Evolutionary conservation across 768 basidiomycete species (phyloP), one percentile per base, ranked within the genome.

Genomic region (Lentinula raphanica): DNA sequence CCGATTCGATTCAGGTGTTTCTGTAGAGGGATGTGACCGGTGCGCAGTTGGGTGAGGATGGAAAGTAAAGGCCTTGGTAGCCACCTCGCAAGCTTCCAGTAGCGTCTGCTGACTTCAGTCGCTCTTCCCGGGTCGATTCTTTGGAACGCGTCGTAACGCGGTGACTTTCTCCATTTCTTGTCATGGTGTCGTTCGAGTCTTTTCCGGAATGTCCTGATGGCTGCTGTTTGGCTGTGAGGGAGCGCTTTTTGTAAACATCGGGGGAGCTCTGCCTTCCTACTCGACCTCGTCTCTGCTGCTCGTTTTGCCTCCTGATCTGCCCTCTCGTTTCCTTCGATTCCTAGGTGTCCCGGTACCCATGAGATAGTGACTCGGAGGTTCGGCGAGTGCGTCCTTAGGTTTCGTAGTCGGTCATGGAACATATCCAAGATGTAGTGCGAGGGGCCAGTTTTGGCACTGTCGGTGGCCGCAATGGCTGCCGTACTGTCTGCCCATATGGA

Each of bases 31-130:
- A 56, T 58, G 49, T 74, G 73, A 1, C 69, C 68, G 1, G 67
- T 69, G 8, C 70, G 58, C 2, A 75, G 67, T 49, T 74, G 72
- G 29, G 68, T 58, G 8, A 73, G 61, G 1, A 69, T 5, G 2
- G 54, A 49, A 15, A 63, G 59, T 17, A 67, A 62, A 6, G 44
- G 28, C 5, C 64, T 53, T 0, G 63, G 64, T 8, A 67, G 40
- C 9, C 17, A 6, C 4, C 49, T 9, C 4, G 49, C n/a, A 28
- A 50, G 49, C n/a, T 50, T 50, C 49, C 44, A 45, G 45, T 49
- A 38, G 5, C 21, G 8, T 23, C 36, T 7, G 40, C 36, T 44
- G 35, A 13, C 19, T 15, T 5, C 23, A 8, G 54, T 38, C 4
- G 54, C 29, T 3, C 5, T n/a, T n/a, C n/a, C n/a, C n/a, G n/a